Conservation (phyloP, 208 protist genomes). For the Crithidia bombi region DNA sequence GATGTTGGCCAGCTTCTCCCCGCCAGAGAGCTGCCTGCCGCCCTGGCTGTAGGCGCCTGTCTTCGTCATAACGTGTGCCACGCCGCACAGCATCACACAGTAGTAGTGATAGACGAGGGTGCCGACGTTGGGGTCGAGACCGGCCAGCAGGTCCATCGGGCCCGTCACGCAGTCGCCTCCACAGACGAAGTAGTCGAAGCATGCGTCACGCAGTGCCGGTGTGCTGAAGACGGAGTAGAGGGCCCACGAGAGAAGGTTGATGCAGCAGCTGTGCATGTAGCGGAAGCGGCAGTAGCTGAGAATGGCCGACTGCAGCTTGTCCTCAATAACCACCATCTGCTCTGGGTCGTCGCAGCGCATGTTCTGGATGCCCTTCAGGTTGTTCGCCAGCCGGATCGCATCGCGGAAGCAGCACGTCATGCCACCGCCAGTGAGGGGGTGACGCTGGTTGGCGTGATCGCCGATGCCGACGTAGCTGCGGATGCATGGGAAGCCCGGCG, state of each 20-base stretch:
- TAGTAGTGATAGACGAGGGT: conserved; percentile 90
- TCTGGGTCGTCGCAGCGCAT: conserved; percentile 44
- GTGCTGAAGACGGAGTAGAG: conserved; percentile 89
- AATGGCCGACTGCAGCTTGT: conserved; percentile 63
- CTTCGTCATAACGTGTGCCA: conserved; percentile 55
- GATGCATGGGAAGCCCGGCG: conserved; percentile 68
- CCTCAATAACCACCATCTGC: conserved; percentile 64
- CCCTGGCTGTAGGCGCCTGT: conserved; percentile 42
- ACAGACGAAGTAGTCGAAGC: conserved; percentile 91
- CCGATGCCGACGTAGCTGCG: conserved; percentile 92
- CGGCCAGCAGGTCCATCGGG: conserved; percentile 87
- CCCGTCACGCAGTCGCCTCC: conserved; percentile 87
- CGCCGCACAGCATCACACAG: conserved; percentile 74
- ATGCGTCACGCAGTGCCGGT: conserved; percentile 73
- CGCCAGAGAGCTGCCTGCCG: conserved; percentile 19
- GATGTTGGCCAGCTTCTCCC: conserved; percentile 55
- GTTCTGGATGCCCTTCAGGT: conserved; percentile 57
- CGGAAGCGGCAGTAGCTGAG: conserved; percentile 59
- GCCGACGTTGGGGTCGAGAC: conserved; percentile 64
- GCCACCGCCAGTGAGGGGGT: conserved; percentile 93
- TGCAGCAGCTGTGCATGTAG: conserved; percentile 79
- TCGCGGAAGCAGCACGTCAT: conserved; percentile 94
- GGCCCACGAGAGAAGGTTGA: conserved; percentile 93
- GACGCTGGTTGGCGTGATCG: conserved; percentile 94
- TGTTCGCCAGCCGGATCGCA: conserved; percentile 63